Evolutionary conservation across 495 filamentous ascomycete species (phyloP).

Genomic region (Penicillium antarcticum): DNA sequence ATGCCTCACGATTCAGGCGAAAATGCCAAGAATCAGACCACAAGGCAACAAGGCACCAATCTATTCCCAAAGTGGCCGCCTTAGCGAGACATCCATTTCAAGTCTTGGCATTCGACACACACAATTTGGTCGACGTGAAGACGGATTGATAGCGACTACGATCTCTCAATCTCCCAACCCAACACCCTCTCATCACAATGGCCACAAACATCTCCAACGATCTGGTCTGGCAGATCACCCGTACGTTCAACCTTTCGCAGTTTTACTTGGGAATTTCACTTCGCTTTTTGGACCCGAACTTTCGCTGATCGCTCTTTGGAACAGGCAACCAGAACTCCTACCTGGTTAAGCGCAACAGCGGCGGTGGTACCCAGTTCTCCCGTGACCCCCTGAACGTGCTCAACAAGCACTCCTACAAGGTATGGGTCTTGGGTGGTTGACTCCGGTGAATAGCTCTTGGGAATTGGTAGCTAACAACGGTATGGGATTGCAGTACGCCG

Average conservation of each 20-base stretch:
- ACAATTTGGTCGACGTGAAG: conserved; percentile 28
- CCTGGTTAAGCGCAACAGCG: conserved; percentile 81
- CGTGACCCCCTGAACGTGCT: conserved; percentile 86
- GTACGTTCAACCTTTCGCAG: conserved; percentile 52
- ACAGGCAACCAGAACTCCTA: conserved; percentile 76
- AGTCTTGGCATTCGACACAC: conserved; percentile 31
- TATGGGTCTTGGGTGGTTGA: conserved; percentile 31
- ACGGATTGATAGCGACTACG: conserved; percentile 19
- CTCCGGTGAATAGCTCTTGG: not conserved
- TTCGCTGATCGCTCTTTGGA: conserved; percentile 21
- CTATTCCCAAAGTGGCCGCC: conserved; percentile 41
- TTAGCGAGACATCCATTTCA: conserved; percentile 38
- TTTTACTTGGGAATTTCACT: not conserved
- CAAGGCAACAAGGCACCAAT: not conserved
- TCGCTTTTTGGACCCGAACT: not conserved
- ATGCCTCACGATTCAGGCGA: not conserved
- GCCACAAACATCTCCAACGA: conserved; percentile 72
- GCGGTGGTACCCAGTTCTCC: conserved; percentile 81
- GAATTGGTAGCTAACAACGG: not conserved
- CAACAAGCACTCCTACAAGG: conserved; percentile 91
- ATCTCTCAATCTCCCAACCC: conserved; percentile 20
- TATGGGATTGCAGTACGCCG: conserved; percentile 62
- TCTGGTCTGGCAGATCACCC: conserved; percentile 85
- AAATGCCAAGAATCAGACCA: conserved; percentile 1
- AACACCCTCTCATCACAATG: conserved; percentile 36